Evolutionary conservation across 306 rosid genomes (phyloP).

Genomic region (Hippophae gyantsensis): DNA sequence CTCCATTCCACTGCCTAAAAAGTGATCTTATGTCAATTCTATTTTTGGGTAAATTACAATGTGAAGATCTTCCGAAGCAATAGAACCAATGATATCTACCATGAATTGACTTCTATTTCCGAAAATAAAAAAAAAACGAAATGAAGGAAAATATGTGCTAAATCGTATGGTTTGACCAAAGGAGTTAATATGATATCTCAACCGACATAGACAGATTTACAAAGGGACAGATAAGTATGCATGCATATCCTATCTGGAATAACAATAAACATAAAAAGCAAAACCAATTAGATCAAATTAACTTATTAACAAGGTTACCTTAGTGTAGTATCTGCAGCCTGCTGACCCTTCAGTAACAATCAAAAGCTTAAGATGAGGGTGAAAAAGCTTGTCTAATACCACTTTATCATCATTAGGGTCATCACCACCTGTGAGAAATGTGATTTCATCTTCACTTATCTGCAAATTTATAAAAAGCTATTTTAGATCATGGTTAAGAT

Average conservation of each 20-base stretch:
- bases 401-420: constrained; percentile 62
- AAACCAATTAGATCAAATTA: background rate
- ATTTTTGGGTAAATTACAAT: too few species aligned
- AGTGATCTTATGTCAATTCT: too few species aligned
- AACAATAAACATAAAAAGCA: background rate
- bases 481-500: background rate
- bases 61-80: too few species aligned
- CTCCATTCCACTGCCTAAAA: too few species aligned
- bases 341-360: constrained; percentile 62
- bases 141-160: too few species aligned
- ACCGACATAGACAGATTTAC: too few species aligned
- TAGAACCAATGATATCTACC: too few species aligned
- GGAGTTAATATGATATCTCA: too few species aligned
- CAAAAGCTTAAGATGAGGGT: constrained; percentile 62
- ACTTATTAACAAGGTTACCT: constrained; percentile 28
- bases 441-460: constrained; percentile 75
- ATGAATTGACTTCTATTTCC: too few species aligned
- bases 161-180: too few species aligned
- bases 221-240: background rate
- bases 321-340: constrained; percentile 77
- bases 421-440: constrained; percentile 64
- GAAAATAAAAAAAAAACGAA: too few species aligned
- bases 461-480: constrained; percentile 27
- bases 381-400: constrained; percentile 62
- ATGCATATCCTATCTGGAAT: background rate